Percentiles rank a stretch among this genome's conserved stretches.
Conservation (phyloP, 2,329 filamentous ascomycete species). For the Fusarium siculi region DNA sequence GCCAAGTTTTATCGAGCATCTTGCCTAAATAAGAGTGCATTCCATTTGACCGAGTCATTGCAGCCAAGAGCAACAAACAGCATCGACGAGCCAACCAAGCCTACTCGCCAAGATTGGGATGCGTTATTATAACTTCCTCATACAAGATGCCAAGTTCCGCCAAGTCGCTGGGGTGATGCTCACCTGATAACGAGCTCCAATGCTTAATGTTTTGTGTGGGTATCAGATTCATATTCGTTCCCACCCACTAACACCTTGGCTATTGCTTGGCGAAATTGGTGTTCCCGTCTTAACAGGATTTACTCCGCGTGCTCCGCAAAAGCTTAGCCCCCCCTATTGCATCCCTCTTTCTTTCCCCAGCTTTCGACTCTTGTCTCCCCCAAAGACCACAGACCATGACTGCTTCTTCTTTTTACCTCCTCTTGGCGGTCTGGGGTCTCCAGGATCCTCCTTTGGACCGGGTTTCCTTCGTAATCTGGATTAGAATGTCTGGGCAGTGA, state of each 20-base stretch:
- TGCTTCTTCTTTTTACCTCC: background rate
- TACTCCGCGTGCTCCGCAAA: slow-evolving; percentile 17
- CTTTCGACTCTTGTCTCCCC: background rate
- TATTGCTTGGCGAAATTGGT: slow-evolving; percentile 21
- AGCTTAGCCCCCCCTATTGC: slow-evolving; percentile 3
- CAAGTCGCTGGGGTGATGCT: slow-evolving; percentile 21
- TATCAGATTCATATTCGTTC: slow-evolving; percentile 4
- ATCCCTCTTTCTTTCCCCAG: slow-evolving; percentile 14
- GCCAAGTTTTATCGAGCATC: background rate
- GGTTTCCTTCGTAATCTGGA: slow-evolving; percentile 25
- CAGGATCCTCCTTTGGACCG: slow-evolving; percentile 11
- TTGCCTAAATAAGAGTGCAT: slow-evolving; percentile 7
- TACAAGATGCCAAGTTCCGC: slow-evolving; percentile 12
- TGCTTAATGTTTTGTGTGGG: slow-evolving; percentile 3
- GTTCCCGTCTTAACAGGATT: slow-evolving; percentile 9
- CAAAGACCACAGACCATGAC: background rate
- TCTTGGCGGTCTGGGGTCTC: slow-evolving; percentile 18
- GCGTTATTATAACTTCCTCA: slow-evolving; percentile 22
- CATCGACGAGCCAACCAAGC: slow-evolving; percentile 10
- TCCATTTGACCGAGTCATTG: slow-evolving; percentile 23
- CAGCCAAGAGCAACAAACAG: background rate
- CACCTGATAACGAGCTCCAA: slow-evolving; percentile 9
- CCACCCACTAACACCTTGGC: slow-evolving; percentile 16
- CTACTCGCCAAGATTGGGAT: slow-evolving; percentile 27
- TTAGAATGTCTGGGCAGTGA: slow-evolving; percentile 31